A percentile compares a stretch with the other conserved stretches of the same genome.
Conservation (phyloP, 169 alveolate genomes). For the Plasmodium ovale region DNA sequence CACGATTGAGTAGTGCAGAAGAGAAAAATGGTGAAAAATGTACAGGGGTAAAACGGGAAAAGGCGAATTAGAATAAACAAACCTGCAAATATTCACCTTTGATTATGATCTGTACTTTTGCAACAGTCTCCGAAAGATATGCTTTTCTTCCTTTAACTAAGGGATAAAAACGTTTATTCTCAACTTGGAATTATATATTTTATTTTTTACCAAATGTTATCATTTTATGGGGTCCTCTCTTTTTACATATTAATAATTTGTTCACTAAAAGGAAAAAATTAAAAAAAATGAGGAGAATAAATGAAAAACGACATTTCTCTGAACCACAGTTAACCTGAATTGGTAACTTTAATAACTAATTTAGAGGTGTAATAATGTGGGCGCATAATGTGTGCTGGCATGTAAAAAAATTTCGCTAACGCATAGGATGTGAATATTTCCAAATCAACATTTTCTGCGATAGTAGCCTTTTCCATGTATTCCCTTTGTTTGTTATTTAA, state of each 20-base stretch:
- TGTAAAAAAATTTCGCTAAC: slow-evolving; percentile 27
- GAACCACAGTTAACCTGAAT: not conserved
- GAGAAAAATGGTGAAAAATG: no score
- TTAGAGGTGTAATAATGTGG: not conserved
- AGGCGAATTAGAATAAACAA: no score
- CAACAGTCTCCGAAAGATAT: no score
- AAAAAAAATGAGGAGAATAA: not conserved
- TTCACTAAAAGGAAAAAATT: slow-evolving; percentile 9
- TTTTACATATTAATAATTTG: slow-evolving; percentile 15
- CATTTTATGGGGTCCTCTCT: not conserved
- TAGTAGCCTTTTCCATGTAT: slow-evolving; percentile 37
- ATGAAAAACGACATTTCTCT: slow-evolving; percentile 2
- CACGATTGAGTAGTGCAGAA: no score
- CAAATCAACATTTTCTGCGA: slow-evolving; percentile 16
- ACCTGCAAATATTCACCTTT: no score
- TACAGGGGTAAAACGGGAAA: no score
- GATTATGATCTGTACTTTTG: no score
- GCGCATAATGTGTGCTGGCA: not conserved
- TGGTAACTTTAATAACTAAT: not conserved
- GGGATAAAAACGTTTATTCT: no score
- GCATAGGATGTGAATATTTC: slow-evolving; percentile 59
- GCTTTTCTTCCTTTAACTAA: no score
- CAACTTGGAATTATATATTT: no score
- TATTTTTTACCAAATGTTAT: not conserved
- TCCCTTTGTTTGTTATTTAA: slow-evolving; percentile 68